Conservation (phyloP, 495 filamentous ascomycete genomes). For the Daldinia grandis region DNA sequence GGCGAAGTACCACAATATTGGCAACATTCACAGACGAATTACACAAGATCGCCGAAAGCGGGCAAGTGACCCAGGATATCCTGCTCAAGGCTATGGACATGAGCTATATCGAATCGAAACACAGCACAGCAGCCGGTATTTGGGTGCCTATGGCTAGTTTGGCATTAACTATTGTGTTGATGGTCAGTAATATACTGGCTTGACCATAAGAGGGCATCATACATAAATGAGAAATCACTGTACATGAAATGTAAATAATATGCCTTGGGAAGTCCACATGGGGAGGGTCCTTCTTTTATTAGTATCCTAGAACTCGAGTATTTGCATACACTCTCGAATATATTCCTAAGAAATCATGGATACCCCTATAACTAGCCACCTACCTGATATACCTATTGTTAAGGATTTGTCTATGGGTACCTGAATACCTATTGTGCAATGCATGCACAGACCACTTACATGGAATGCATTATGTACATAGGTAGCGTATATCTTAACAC, state of each 20-base stretch:
- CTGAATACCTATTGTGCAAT: no score
- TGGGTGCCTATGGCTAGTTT: neutral
- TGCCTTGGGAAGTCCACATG: slow-evolving; percentile 1
- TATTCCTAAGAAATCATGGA: slow-evolving; percentile 11
- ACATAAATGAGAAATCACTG: slow-evolving; percentile 7
- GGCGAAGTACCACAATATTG: slow-evolving; percentile 74
- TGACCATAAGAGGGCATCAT: neutral
- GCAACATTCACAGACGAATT: slow-evolving; percentile 57
- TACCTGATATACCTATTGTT: no score
- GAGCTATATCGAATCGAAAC: slow-evolving; percentile 44
- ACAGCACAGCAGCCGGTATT: slow-evolving; percentile 11
- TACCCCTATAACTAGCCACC: neutral
- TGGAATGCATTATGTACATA: neutral
- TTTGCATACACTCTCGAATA: neutral
- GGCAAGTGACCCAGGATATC: slow-evolving; percentile 28
- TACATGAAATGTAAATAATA: neutral
- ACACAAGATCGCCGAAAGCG: slow-evolving; percentile 41
- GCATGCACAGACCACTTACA: neutral
- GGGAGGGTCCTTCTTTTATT: slow-evolving; percentile 6
- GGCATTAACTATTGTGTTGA: neutral
- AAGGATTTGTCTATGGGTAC: no score
- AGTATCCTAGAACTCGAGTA: slow-evolving; percentile 10
- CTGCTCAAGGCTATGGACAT: slow-evolving; percentile 43
- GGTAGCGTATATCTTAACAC: slow-evolving; percentile 4
- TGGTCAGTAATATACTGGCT: slow-evolving; percentile 15